A percentile compares a stretch with the other conserved stretches of the same genome.
Evolutionary conservation across 2,329 filamentous ascomycete species (phyloP).

Genomic region (Pseudocercospora eumusae): DNA sequence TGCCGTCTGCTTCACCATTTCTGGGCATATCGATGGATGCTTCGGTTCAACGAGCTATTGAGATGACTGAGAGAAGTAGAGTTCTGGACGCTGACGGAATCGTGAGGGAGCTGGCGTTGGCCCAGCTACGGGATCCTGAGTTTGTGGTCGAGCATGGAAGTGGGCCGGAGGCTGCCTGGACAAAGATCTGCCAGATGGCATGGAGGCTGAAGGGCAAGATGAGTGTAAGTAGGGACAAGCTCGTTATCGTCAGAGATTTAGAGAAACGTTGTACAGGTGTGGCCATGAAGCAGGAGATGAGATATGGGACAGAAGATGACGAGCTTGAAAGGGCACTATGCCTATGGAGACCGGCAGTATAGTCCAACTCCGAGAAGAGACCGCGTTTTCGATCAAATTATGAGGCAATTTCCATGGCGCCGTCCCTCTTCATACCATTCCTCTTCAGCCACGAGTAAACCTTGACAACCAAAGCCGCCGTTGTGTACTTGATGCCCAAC

Average conservation of each 20-base stretch:
- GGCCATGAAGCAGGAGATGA: background rate
- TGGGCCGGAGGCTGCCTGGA: background rate
- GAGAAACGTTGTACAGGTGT: background rate
- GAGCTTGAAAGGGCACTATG: no score
- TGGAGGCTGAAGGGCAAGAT: background rate
- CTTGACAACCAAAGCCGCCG: conserved; percentile 25
- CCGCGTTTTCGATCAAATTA: no score
- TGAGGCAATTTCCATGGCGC: no score
- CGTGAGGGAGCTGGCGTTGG: background rate
- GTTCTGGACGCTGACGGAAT: background rate
- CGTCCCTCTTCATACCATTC: no score
- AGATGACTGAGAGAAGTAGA: background rate
- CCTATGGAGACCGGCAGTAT: no score
- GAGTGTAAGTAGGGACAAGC: background rate
- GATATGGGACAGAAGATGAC: no score
- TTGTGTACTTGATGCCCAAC: conserved; percentile 23
- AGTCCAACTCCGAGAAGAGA: no score
- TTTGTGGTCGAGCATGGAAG: background rate
- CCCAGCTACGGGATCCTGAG: background rate
- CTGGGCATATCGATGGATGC: background rate
- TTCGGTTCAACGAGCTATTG: background rate
- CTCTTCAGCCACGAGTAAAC: conserved; percentile 18
- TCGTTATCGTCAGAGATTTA: background rate
- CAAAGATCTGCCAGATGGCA: background rate
- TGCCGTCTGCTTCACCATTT: background rate